Evolutionary conservation across 306 rosid species (phyloP), one percentile per base, ranked within the genome.

Genomic region (Luffa aegyptiaca): DNA sequence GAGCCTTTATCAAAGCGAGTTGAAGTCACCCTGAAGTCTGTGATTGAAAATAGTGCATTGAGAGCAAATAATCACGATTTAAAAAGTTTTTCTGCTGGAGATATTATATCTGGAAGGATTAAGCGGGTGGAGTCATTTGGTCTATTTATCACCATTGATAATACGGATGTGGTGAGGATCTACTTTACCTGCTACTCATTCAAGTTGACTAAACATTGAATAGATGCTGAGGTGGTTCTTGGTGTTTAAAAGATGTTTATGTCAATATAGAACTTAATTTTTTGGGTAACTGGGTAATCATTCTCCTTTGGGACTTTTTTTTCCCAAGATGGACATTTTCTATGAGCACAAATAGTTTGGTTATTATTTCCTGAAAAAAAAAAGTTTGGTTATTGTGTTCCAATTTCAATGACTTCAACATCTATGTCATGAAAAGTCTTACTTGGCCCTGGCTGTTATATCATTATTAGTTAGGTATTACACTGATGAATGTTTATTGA

Each of bases 101-200:
- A 89, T 58, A 58, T 90, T 78, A 82, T 95, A 83, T 79, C 93
- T 49, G 99, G 99, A 84, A 86, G 84, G 81, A 84, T 95, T 76
- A 93, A 86, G 88, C 90, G 97, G 83, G 86, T 95, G 36, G 99
- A 95, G 85, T 71, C 93, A 52, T 95, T 73, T 86, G 99, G 99
- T 84, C 88, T 95, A 78, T 95, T 95, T 85, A 89, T 95, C 80
- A 76, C 85, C 65, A 88, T 95, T 83, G 93, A 93, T 83, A 71
- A 86, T 85, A 85, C 92, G 9, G 87, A 85, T 79, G 66, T 89
- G 96, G 97, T 94, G 88, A 79, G 79, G 71, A 21, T 58, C 57
- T 42, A 44, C n/a, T 72, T 66, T 68, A 68, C 33, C 74, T 66
- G 49, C 49, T 45, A 11, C 18, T 72, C 10, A 2, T 26, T 21